phyloP scores from a whole-genome alignment of 2,329 filamentous ascomycete genomes.

The Bipolaris victoriae region DNA sequence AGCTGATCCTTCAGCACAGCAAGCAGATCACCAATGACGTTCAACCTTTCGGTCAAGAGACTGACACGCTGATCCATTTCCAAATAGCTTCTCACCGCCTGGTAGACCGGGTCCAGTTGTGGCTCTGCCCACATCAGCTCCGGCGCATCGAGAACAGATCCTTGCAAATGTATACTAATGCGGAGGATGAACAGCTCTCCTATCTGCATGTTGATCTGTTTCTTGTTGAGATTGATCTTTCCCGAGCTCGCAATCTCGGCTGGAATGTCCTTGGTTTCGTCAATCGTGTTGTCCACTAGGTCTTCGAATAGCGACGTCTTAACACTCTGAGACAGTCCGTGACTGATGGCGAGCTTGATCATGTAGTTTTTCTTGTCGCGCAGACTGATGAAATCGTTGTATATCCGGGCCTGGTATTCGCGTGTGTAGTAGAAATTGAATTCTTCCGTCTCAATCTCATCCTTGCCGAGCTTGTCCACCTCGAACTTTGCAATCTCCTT shows the following conservation, averaged over 20 bases:
- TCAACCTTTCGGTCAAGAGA: slow-evolving; percentile 84
- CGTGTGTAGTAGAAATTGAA: slow-evolving; percentile 99
- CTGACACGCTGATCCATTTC: slow-evolving; percentile 97
- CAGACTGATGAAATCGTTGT: slow-evolving; percentile 98
- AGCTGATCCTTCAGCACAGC: slow-evolving; percentile 95
- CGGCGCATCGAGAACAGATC: slow-evolving; percentile 92
- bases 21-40: slow-evolving; percentile 91
- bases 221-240: slow-evolving; percentile 84
- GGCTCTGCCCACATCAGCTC: slow-evolving; percentile 99
- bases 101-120: slow-evolving; percentile 93
- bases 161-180: slow-evolving; percentile 98
- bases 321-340: slow-evolving; percentile 93
- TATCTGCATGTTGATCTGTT: slow-evolving; percentile 99
- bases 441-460: slow-evolving; percentile 92
- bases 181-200: slow-evolving; percentile 96
- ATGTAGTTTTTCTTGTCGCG: slow-evolving; percentile 96
- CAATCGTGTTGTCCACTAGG: slow-evolving; percentile 89
- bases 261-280: slow-evolving; percentile 90
- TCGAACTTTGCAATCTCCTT: slow-evolving; percentile 96
- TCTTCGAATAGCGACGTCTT: slow-evolving; percentile 98
- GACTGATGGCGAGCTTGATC: slow-evolving; percentile 95
- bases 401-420: slow-evolving; percentile 97
- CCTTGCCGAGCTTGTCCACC: slow-evolving; percentile 82
- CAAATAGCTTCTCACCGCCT: slow-evolving; percentile 91
- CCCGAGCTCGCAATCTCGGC: slow-evolving; percentile 91